Evolutionary conservation across 257 asterid genomes (phyloP), one percentile per base, ranked within the genome.

Genomic region (Solanum medicagineum): DNA sequence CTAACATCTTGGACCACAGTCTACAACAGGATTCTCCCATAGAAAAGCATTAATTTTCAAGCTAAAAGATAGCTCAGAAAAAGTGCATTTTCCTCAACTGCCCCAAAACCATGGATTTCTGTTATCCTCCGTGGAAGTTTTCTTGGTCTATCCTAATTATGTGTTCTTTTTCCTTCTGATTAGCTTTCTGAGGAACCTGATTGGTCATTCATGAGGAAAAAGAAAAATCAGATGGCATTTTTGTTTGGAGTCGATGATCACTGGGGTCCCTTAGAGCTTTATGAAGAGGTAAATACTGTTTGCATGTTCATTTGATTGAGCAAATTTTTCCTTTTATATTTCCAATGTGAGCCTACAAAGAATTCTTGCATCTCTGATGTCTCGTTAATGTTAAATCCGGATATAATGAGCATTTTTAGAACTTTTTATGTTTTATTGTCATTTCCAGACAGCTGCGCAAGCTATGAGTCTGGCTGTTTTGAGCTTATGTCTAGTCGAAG

Each of bases 261-360:
- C 87, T 96, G 99, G 99, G 99, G 95, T 90, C 98, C 99, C 56
- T 68, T 93, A 88, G 94, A 91, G 84, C 65, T 94, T 81, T 90
- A 86, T 29, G 94, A 94, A 88, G 97, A 96, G 99, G 99, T 96
- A 93, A 87, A 7, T 84, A n/a, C 12, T 36, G 17, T 51, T 29
- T 12, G 36, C 29, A 12, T 70, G 16, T 79, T 73, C 49, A 75
- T 49, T 79, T 53, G 47, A 79, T 29, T 53, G 83, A 15, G 56
- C 10, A 63, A 45, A n/a, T 73, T 54, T 24, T 42, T 7, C 49
- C 26, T 71, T 19, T 40, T 24, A 51, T 53, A 29, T 79, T 79
- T 51, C 26, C 47, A 26, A 77, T 51, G 49, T 53, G 47, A 53
- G 26, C 10, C 49, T 26, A 51, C 65, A 79, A 26, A 26, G 49